Evolutionary conservation across 305 asterid species (phyloP).

Genomic region (Solanum aculeatissimum): DNA sequence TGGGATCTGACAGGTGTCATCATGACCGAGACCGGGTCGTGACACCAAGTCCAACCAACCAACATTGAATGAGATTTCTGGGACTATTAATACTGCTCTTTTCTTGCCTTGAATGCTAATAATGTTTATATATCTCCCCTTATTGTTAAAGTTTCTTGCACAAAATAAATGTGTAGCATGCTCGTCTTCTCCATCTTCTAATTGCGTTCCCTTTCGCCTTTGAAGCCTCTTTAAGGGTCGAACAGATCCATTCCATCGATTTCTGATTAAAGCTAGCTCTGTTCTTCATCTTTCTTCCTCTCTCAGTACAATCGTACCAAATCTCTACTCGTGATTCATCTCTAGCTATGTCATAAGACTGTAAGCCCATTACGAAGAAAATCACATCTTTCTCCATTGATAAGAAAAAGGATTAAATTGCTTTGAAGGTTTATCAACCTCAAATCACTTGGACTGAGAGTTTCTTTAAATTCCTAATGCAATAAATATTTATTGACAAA

Average conservation of each 20-base stretch:
- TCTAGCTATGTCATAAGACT: neutral
- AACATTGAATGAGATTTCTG: neutral
- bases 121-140: neutral
- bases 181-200: neutral
- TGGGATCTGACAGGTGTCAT: no score
- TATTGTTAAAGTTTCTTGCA: neutral
- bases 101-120: neutral
- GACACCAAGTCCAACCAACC: neutral
- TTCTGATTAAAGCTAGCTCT: neutral
- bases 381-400: neutral
- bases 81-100: neutral
- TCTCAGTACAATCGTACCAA: neutral
- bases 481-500: neutral
- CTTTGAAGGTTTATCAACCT: no score
- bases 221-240: neutral
- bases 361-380: neutral
- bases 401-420: neutral
- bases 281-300: neutral
- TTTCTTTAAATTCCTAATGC: neutral
- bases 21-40: no score
- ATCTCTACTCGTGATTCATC: neutral
- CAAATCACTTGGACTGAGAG: neutral
- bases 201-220: neutral
- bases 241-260: neutral
- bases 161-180: neutral